Percentiles rank a stretch among this genome's conserved stretches.
These are phyloP conservation scores for Umbelopsis ramanniana DNA, from an alignment of 192 early-diverging fungal species.

Conservation along the genomic window DNA sequence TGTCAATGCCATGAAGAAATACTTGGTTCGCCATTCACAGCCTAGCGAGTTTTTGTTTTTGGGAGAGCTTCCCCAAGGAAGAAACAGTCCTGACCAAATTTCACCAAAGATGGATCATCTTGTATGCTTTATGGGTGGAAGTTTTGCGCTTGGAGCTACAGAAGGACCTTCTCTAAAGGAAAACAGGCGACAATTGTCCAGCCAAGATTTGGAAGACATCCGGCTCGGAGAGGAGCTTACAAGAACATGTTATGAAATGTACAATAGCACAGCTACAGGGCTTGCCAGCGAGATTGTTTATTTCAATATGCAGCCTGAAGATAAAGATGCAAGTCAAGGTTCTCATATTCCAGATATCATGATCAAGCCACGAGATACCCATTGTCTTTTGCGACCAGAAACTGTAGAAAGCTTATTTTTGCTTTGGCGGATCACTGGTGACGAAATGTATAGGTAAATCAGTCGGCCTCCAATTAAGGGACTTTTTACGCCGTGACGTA, in stretches of 20 bases:
- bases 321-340: slow-evolving; percentile 27
- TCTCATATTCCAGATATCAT: slow-evolving; percentile 59
- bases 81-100: slow-evolving; percentile 29
- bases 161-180: slow-evolving; percentile 52
- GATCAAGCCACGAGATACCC: slow-evolving; percentile 66
- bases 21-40: slow-evolving; percentile 59
- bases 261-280: slow-evolving; percentile 75
- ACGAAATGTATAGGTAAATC: slow-evolving; percentile 78
- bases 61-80: slow-evolving; percentile 57
- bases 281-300: slow-evolving; percentile 88
- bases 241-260: slow-evolving; percentile 80
- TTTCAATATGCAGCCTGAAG: slow-evolving; percentile 46
- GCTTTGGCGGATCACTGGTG: slow-evolving; percentile 84
- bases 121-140: slow-evolving; percentile 90
- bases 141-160: slow-evolving; percentile 78
- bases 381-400: slow-evolving; percentile 88
- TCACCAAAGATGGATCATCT: slow-evolving; percentile 89
- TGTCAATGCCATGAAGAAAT: slow-evolving; percentile 65
- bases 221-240: slow-evolving; percentile 78
- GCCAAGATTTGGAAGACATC: slow-evolving; percentile 64
- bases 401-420: slow-evolving; percentile 90
- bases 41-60: slow-evolving; percentile 67
- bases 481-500: background rate
- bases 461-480: background rate
- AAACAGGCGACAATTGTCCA: slow-evolving; percentile 42